A percentile compares a stretch with the other conserved stretches of the same genome.
Conservation (phyloP, 1,139 yeast species). For the Schwanniomyces etchellsii region DNA sequence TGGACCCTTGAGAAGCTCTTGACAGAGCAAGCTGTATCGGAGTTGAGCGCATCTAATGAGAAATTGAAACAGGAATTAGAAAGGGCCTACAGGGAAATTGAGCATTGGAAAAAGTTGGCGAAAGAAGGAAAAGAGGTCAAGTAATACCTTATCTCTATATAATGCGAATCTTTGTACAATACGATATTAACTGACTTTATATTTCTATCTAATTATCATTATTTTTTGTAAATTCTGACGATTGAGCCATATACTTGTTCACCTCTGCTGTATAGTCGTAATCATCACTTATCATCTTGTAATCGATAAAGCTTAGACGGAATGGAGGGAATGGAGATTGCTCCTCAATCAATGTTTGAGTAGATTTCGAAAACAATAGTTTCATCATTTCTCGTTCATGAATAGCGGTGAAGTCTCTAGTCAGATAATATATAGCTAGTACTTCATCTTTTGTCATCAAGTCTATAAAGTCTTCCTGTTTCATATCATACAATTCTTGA, state of each 20-base stretch:
- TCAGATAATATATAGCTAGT: slow-evolving; percentile 25
- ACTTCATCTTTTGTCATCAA: slow-evolving; percentile 11
- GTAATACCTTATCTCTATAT: no score
- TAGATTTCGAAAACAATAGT: slow-evolving; percentile 11
- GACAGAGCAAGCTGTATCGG: slow-evolving; percentile 87
- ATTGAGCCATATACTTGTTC: background rate
- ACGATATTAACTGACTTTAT: background rate
- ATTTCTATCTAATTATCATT: background rate
- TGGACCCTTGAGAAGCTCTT: slow-evolving; percentile 90
- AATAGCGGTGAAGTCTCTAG: slow-evolving; percentile 21
- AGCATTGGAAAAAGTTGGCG: slow-evolving; percentile 61
- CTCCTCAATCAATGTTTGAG: slow-evolving; percentile 9
- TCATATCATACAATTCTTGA: slow-evolving; percentile 13
- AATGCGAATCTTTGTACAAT: background rate
- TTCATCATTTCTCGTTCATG: slow-evolving; percentile 26
- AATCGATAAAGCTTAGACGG: background rate
- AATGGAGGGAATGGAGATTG: background rate
- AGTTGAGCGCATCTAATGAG: slow-evolving; percentile 70
- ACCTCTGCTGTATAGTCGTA: background rate
- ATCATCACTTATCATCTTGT: background rate
- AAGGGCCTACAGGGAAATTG: slow-evolving; percentile 90
- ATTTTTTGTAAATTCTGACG: background rate
- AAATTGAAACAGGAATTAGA: slow-evolving; percentile 75
- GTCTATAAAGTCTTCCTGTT: slow-evolving; percentile 17
- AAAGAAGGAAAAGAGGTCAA: slow-evolving; percentile 11